Conservation (phyloP, 495 filamentous ascomycete genomes). For the Daldinia bambusicola region DNA sequence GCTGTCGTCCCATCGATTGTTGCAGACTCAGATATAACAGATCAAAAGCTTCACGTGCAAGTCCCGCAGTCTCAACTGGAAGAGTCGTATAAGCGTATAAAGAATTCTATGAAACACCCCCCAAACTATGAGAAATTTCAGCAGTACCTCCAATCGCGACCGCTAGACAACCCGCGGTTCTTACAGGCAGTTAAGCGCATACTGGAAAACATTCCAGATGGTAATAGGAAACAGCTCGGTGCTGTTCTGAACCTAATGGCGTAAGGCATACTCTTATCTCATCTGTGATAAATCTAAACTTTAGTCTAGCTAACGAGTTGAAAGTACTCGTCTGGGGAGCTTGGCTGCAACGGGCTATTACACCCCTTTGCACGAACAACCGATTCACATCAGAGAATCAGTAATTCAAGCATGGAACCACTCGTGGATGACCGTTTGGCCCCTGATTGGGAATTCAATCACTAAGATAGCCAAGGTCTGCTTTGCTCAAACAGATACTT, state of each 20-base stretch:
- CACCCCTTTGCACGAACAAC: constrained; percentile 70
- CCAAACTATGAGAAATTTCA: constrained; percentile 47
- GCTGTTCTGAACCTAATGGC: constrained; percentile 45
- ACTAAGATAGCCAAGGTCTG: constrained; percentile 63
- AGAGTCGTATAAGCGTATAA: constrained; percentile 37
- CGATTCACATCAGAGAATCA: constrained; percentile 66
- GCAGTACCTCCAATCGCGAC: constrained; percentile 51
- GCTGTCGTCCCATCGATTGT: constrained; percentile 51
- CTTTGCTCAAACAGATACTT: constrained; percentile 70
- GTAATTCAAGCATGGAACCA: constrained; percentile 68
- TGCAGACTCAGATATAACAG: constrained; percentile 37
- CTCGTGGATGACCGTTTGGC: constrained; percentile 68
- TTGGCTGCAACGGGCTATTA: constrained; percentile 72
- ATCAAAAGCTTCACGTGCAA: constrained; percentile 41
- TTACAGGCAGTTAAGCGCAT: constrained; percentile 37
- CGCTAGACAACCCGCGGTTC: constrained; percentile 46
- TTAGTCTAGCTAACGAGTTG: constrained; percentile 19
- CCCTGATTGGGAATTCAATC: constrained; percentile 66
- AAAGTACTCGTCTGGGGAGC: constrained; percentile 74
- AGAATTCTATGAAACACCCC: constrained; percentile 38
- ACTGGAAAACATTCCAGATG: constrained; percentile 42
- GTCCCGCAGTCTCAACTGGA: constrained; percentile 44
- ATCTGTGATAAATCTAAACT: neutral
- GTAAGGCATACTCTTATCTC: constrained; percentile 34
- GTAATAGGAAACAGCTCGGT: constrained; percentile 45